Evolutionary conservation across 169 alveolate genomes (phyloP), one percentile per base, ranked within the genome.

Genomic region (Plasmodium blacklocki): DNA sequence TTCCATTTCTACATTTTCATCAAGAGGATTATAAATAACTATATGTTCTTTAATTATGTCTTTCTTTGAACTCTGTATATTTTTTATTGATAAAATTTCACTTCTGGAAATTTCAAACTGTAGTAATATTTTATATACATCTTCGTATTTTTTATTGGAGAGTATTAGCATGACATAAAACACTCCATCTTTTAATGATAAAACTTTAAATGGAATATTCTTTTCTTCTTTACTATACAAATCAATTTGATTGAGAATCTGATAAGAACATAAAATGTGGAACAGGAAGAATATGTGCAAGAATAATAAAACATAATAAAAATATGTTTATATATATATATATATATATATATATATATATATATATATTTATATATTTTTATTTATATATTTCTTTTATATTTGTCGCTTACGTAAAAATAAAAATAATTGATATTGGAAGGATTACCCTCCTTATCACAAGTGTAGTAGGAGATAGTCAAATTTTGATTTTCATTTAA

Each of bases 141-240:
- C 90, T 80, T 80, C 85, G 70, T 80, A 56, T 63, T 80, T 80
- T 67, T 80, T 80, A 67, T 80, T 80, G 26, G 90, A 80, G 32
- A 80, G 58, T 49, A 54, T 54, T 47, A 80, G 43, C 71, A 80
- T 67, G 26, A 80, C 73, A 68, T 80, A 62, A 59, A 60, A 80
- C 3, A 23, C 70, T 14, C 85, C 90, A 43, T 80, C 90, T 72
- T 32, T 80, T 62, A 80, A 68, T 56, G 90, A 66, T 15, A 68
- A 29, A 14, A 45, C 70, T 56, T 80, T 80, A 68, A 80, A 80
- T 14, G 83, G 43, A 29, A 80, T 23, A 32, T 18, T 52, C 23
- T 59, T 80, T 58, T 80, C 90, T 72, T 80, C 90, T 45, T 68
- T 80, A 43, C 18, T 80, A 29, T 19, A 21, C 19, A 80, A 62